Base-by-base conservation (phyloP, 2,329 filamentous ascomycete genomes). In the Clonostachys rosea region DNA sequence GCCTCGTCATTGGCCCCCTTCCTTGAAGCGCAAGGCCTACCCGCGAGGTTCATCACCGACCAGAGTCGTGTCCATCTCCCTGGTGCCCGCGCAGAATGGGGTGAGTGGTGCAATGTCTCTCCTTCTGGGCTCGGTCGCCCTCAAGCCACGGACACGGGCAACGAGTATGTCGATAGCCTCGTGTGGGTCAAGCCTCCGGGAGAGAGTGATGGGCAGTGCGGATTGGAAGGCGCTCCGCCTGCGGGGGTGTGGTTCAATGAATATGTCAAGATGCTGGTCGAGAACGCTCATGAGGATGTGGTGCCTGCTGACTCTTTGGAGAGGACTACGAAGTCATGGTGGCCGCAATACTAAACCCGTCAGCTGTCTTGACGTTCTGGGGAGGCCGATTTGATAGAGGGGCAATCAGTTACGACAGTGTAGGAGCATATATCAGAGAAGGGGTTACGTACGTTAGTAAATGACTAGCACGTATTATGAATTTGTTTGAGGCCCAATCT, bases 171-270 rank as follows among this genome's bases (percentile, higher is more conserved):
- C 5, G 68, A 70, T 50, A 62, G 61, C 42, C 61, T 70, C 43
- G 65, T 68, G 14, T 71, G 67, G 66, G 58, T 65, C 42, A 71
- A 71, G 59, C 68, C 66, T 1, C 66, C 64, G 9, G 68, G 68
- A 10, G 68, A 71, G 56, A 63, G 59, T 41, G 67, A 71, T 46
- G 67, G 67, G 13, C 46, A 58, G 47, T 68, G 65, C 49, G 65
- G 66, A 4, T 47, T 59, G 36, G 51, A 50, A 11, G 58, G 58
- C 3, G 67, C 68, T 4, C 64, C 68, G 5, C 50, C 46, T 20
- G 66, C 67, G 2, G 68, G 68, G 9, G 46, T 48, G 9, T 71
- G 67, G 67, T 68, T 67, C 51, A 59, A 68, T 24, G 61, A 62
- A 46, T 71, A 67, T 49, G 60, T 56, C 9, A 53, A 64, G 59